These are phyloP conservation scores for Curvularia sp. DNA, from an alignment of 2,329 filamentous ascomycete genomes.

Conservation along the genomic window DNA sequence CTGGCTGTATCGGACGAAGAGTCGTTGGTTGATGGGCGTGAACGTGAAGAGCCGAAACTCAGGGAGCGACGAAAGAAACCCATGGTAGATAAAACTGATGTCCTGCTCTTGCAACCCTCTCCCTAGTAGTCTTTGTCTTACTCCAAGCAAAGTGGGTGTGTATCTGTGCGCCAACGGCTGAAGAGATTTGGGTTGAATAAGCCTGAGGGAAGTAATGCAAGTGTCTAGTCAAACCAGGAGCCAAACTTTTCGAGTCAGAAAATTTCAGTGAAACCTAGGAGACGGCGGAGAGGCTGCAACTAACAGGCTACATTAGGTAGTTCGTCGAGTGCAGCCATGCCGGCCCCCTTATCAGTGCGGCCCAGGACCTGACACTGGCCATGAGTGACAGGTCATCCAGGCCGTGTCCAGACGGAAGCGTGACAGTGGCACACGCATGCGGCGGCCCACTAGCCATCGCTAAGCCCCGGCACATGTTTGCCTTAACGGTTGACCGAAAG, in stretches of 20 bases:
- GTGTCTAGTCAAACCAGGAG: neutral
- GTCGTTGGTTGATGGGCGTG: slow-evolving; percentile 11
- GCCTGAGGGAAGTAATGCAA: neutral
- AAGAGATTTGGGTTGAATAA: neutral
- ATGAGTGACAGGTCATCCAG: slow-evolving; percentile 16
- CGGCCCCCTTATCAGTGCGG: slow-evolving; percentile 16
- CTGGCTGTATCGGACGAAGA: slow-evolving; percentile 16
- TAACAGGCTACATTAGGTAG: neutral
- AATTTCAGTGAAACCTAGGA: neutral
- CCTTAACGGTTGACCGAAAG: slow-evolving; percentile 1
- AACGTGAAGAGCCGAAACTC: slow-evolving; percentile 23
- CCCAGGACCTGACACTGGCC: neutral
- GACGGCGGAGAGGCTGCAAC: neutral
- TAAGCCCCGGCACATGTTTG: slow-evolving; percentile 10
- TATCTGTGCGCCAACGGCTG: neutral
- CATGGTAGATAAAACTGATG: slow-evolving; percentile 7
- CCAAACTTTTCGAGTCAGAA: neutral
- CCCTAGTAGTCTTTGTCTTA: neutral
- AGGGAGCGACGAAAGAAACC: slow-evolving; percentile 23
- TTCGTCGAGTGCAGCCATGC: slow-evolving; percentile 4
- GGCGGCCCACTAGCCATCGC: slow-evolving; percentile 1
- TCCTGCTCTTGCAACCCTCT: slow-evolving; percentile 2
- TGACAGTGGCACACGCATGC: slow-evolving; percentile 18
- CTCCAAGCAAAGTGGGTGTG: neutral
- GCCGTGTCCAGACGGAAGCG: slow-evolving; percentile 2